These are phyloP conservation scores for Warburgia ugandensis DNA, from an alignment of 164 flowering plant species.

Conservation along the genomic window DNA sequence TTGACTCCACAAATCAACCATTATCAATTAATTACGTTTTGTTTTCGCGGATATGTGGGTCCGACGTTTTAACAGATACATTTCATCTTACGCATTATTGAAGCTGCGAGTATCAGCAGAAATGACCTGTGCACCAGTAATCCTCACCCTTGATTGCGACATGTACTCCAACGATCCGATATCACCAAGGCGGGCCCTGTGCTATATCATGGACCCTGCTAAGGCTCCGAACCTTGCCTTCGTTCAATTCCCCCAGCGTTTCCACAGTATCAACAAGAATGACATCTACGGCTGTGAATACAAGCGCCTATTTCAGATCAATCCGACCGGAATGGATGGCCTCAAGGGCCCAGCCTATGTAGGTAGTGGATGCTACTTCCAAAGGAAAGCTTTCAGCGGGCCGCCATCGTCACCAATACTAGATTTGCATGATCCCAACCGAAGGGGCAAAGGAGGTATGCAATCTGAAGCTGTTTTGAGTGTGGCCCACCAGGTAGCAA, in stretches of 20 bases:
- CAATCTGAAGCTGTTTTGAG: constrained; percentile 6
- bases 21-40: background rate
- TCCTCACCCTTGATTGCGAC: constrained; percentile 56
- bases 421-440: constrained; percentile 14
- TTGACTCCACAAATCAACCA: background rate
- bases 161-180: constrained; percentile 59
- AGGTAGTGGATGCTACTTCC: constrained; percentile 58
- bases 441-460: constrained; percentile 14
- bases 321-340: constrained; percentile 58
- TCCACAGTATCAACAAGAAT: constrained; percentile 28
- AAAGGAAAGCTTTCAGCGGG: constrained; percentile 44
- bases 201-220: constrained; percentile 34
- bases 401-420: constrained; percentile 22
- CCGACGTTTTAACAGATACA: no score
- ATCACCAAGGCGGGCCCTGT: constrained; percentile 40
- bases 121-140: constrained; percentile 54
- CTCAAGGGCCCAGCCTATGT: constrained; percentile 37
- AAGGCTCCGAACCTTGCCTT: constrained; percentile 25
- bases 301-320: constrained; percentile 23
- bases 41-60: background rate
- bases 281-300: constrained; percentile 40
- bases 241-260: constrained; percentile 61
- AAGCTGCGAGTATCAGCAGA: constrained; percentile 57
- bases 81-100: background rate
- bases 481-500: constrained; percentile 2